Evolutionary conservation across 352 stramenopile species (phyloP), one percentile per base, ranked within the genome.

Genomic region (Detonula confervacea): DNA sequence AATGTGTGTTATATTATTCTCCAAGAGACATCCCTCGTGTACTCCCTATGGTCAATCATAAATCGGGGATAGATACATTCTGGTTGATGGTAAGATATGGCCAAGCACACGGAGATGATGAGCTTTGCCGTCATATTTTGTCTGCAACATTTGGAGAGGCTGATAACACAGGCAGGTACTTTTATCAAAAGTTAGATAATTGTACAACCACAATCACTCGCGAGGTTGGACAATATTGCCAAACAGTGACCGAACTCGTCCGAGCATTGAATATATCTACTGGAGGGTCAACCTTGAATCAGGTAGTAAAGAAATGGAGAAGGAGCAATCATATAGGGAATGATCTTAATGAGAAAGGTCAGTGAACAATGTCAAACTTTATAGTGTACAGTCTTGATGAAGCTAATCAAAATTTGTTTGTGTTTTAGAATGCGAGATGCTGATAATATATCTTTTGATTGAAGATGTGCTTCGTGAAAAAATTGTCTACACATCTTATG

Each of bases 1-100:
- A 90, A 80, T 95, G 91, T 78, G 87, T 95, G 16, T 73, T 95
- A n/a, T 95, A 89, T 56, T 95, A 93, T 69, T 84, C 75, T 54
- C 78, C 79, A n/a, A 93, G 92, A 79, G 89, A 94, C 83, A 84
- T 93, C 14, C 66, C 83, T 18, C 44, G 77, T 74, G 90, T 92
- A 77, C 18, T 93, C 20, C 56, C 56, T 24, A 90, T 94, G 82
- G 86, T 92, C 66, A 72, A 91, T 67, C 84, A 80, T 16, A 74
- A 83, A 9, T 52, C 56, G 20, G 75, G 72, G 1, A 85, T 83
- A 69, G 18, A n/a, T 47, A 69, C n/a, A 1, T 86, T 92, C 59
- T 87, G 84, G 77, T 57, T 60, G 0, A 94, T 94, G 89, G 77
- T 87, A 25, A 86, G 75, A 63, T 93, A 94, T 63, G 87, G 77